These are phyloP conservation scores for Phyllosticta paracitricarpa DNA, from an alignment of 2,329 filamentous ascomycete genomes.

Conservation along the genomic window DNA sequence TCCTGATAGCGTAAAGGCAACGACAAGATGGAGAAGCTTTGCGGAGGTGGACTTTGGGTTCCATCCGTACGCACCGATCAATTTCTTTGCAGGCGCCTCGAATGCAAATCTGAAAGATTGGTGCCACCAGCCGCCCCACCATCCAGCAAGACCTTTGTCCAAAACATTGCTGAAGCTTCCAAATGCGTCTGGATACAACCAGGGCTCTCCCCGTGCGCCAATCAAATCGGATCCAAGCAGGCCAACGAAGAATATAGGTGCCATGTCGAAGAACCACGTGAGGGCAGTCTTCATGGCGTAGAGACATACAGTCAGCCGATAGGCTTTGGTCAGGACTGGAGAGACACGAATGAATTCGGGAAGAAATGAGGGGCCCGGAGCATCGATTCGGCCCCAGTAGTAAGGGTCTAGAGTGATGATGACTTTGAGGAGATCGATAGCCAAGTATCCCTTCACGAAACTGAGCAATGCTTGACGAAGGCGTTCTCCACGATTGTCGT, in stretches of 20 bases:
- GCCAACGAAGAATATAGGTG: constrained; percentile 51
- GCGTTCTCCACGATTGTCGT: constrained; percentile 24
- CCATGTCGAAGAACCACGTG: constrained; percentile 48
- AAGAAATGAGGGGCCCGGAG: constrained; percentile 32
- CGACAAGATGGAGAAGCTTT: constrained; percentile 31
- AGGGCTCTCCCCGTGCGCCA: constrained; percentile 50
- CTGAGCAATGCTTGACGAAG: constrained; percentile 25
- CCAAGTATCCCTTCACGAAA: constrained; percentile 50
- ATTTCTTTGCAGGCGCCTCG: constrained; percentile 45
- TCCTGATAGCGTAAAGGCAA: constrained; percentile 58
- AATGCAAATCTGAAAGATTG: constrained; percentile 75
- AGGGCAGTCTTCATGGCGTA: constrained; percentile 51
- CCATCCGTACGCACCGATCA: constrained; percentile 26
- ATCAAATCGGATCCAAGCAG: constrained; percentile 49
- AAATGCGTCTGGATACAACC: constrained; percentile 52
- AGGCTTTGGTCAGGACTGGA: constrained; percentile 39
- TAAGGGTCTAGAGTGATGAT: constrained; percentile 68
- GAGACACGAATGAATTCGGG: constrained; percentile 35
- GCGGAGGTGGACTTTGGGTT: constrained; percentile 25
- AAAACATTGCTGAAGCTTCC: constrained; percentile 45
- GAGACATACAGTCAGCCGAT: constrained; percentile 49
- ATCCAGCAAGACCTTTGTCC: constrained; percentile 64
- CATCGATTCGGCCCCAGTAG: constrained; percentile 48
- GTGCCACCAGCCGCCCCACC: constrained; percentile 87
- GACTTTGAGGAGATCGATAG: constrained; percentile 60